Evolutionary conservation across 345 rosid genomes (phyloP), one percentile per base, ranked within the genome.

Genomic region (Boechera divaricarpa): DNA sequence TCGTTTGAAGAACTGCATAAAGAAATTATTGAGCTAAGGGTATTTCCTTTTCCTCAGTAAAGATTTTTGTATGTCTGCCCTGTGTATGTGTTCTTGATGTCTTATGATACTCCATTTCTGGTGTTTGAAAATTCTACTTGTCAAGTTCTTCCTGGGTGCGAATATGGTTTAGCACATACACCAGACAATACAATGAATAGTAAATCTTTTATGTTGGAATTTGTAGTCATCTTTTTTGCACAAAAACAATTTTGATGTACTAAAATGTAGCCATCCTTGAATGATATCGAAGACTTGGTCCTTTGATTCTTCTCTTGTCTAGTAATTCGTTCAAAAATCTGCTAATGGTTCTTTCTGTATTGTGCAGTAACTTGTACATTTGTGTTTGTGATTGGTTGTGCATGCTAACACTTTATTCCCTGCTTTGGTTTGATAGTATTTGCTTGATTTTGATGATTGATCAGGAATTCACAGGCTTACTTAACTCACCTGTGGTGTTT

Each of bases 401-500:
- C 16, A 10, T 32, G 39, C 39, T 26, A n/a, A 48, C 41, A 33
- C 26, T 55, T 47, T 15, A 7, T 62, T 45, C 18, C 18, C 52
- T 63, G 71, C 41, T 29, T n/a, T 38, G 47, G 47, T 64, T 45
- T 73, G 70, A 60, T 49, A 51, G 41, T 67, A 69, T 61, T 55
- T 70, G 6, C 60, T 0, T 62, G 58, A 32, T 77, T 75, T 67
- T 88, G 84, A 72, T 82, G 67, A 61, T 82, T 86, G 85, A 82
- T 77, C 97, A 95, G 99, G 98, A 92, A 82, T 81, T 92, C 83
- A 82, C 98, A 33, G 85, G 77, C 72, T 78, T 54, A 78, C 89
- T 95, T 65, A 85, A 86, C 58, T 62, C 98, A 73, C 91, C 98
- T 0, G 94, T 92, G 69, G 98, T 95, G 77, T 95, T 89, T 85